Evolutionary conservation across 140 eudicot species (phyloP).

Genomic region (Cichorium intybus): DNA sequence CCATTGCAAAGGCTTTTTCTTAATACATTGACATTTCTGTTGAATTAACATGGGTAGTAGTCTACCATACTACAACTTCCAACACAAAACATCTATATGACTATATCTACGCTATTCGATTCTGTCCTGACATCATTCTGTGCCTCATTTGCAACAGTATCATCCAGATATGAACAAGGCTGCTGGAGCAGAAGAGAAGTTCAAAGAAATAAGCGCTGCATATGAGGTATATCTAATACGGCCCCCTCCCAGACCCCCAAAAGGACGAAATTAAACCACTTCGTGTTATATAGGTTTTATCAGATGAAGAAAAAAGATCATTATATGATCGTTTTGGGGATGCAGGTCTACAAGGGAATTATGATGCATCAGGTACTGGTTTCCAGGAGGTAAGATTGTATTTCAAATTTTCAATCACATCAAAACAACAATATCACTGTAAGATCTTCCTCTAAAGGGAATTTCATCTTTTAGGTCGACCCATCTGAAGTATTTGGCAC

Average conservation of each 20-base stretch:
- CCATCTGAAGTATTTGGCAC: slow-evolving; percentile 82
- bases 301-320: slow-evolving; percentile 79
- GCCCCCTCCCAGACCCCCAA: too few relatives aligned
- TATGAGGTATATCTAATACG: slow-evolving; percentile 61
- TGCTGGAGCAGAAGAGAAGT: slow-evolving; percentile 87
- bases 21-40: background rate
- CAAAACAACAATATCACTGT: background rate
- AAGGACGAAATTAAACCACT: slow-evolving; percentile 2
- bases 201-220: slow-evolving; percentile 94
- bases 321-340: slow-evolving; percentile 79
- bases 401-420: background rate
- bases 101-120: background rate
- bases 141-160: slow-evolving; percentile 46
- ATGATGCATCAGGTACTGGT: slow-evolving; percentile 48
- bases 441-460: background rate
- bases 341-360: slow-evolving; percentile 75
- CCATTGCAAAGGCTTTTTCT: background rate
- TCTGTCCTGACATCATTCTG: background rate
- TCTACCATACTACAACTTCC: too few relatives aligned
- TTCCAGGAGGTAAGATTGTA: slow-evolving; percentile 55
- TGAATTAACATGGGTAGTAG: background rate
- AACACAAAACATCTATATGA: background rate
- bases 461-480: slow-evolving; percentile 50
- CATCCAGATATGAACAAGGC: slow-evolving; percentile 94
- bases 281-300: slow-evolving; percentile 49